Percentiles rank a stretch among this genome's conserved stretches.
Evolutionary conservation across 257 asterid genomes (phyloP).

Genomic region (Salvia hispanica): DNA sequence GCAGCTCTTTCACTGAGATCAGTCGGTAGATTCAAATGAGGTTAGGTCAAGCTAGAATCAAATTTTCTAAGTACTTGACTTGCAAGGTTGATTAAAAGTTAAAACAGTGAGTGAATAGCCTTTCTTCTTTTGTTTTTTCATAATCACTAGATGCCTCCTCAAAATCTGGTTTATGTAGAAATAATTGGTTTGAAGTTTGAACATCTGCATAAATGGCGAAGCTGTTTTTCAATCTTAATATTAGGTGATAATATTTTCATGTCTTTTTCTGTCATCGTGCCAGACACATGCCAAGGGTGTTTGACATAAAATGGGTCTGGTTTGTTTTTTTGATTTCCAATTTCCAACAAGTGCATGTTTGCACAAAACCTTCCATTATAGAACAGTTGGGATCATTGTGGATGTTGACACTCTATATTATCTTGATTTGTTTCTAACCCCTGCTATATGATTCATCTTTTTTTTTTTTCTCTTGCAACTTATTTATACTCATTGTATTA

Average conservation of each 20-base stretch:
- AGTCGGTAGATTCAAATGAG: background rate
- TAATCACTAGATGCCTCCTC: background rate
- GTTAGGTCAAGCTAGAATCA: background rate
- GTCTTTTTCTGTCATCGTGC: background rate
- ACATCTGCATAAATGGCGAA: background rate
- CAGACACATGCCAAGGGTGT: background rate
- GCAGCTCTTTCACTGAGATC: slow-evolving; percentile 9
- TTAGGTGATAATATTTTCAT: background rate
- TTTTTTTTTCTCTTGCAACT: background rate
- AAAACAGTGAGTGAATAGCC: background rate
- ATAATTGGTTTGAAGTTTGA: background rate
- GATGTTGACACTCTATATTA: background rate
- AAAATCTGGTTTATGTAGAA: background rate
- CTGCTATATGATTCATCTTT: slow-evolving; percentile 2
- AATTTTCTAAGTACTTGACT: background rate
- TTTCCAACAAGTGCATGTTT: background rate
- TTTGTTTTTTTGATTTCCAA: background rate
- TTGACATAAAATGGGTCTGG: slow-evolving; percentile 10
- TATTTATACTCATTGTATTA: slow-evolving; percentile 21
- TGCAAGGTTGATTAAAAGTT: slow-evolving; percentile 5
- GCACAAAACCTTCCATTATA: background rate
- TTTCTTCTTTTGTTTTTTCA: background rate
- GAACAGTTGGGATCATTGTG: background rate
- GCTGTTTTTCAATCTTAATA: background rate
- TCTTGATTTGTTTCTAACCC: slow-evolving; percentile 4